phyloP scores from a whole-genome alignment of 1,139 yeast species.

The Blastobotrys aristatus region DNA sequence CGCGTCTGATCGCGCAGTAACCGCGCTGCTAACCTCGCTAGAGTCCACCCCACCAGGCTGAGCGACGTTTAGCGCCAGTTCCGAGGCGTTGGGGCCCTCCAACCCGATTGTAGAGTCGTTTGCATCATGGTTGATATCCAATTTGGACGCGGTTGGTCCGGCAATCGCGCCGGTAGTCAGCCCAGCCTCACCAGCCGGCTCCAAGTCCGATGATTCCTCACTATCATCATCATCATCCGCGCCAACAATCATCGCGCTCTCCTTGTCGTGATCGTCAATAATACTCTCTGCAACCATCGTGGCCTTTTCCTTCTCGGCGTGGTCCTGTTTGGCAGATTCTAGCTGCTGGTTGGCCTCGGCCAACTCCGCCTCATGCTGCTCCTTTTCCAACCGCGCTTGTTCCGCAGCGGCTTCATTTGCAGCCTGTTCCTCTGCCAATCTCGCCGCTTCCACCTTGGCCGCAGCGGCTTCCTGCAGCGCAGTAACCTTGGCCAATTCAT shows the following conservation, averaged over 20 bases:
- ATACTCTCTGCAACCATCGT: constrained; percentile 10
- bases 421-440: constrained; percentile 29
- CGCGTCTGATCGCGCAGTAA: background rate
- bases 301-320: constrained; percentile 6
- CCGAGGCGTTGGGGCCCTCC: constrained; percentile 6
- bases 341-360: constrained; percentile 23
- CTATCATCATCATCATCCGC: constrained; percentile 4
- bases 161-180: constrained; percentile 5
- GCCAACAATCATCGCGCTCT: constrained; percentile 3
- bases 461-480: constrained; percentile 25
- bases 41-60: background rate
- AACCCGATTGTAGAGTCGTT: constrained; percentile 1
- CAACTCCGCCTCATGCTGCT: constrained; percentile 21
- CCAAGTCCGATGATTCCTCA: background rate
- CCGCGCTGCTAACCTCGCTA: constrained; percentile 2
- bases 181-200: background rate
- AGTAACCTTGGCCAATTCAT: constrained; percentile 26
- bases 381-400: constrained; percentile 21
- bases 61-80: background rate
- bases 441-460: constrained; percentile 30
- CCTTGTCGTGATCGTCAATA: constrained; percentile 11
- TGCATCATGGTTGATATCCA: background rate
- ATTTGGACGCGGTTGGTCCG: constrained; percentile 7
- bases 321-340: constrained; percentile 16
- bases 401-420: constrained; percentile 24